Evolutionary conservation across 2,329 filamentous ascomycete genomes (phyloP), one percentile per base, ranked within the genome.

Genomic region (Shiraia bambusicola): DNA sequence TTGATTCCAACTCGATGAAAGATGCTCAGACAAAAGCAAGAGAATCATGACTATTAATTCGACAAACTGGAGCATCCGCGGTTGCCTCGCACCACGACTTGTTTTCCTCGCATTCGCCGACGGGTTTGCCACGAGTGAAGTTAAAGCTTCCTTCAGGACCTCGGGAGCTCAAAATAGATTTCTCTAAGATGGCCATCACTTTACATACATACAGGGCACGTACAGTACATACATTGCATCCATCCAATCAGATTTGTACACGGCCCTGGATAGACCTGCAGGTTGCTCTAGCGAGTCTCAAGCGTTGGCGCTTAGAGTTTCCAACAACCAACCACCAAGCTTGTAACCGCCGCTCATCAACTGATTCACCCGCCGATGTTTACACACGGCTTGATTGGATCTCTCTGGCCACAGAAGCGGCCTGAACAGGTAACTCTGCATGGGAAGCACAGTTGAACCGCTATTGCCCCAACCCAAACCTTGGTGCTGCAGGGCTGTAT

Each of bases 261-360:
- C 47, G 42, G 37, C 50, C 45, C 48, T 41, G 16, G 33, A 39
- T 45, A 37, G 37, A 45, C 42, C 49, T 54, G 53, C 54, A 54
- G 54, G 46, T 49, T 42, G 30, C 43, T 56, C 53, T 56, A 61
- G 58, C 59, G 55, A 59, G 55, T 45, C 42, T 55, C 32, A 45
- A 55, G 49, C 47, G 45, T 57, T 59, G 63, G 65, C 65, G 65
- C 65, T 65, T 69, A 67, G 51, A 53, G 56, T 43, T 40, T 46
- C 42, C 45, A 34, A 45, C 50, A 50, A 43, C 62, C 64, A 67
- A 65, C 61, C 61, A 66, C 60, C 57, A 52, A 56, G 54, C 55
- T 59, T 50, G 58, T 66, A 66, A 59, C 64, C 65, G 65, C 65
- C 56, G 47, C 35, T 46, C 47, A 52, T 47, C 47, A 54, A 54